A percentile compares a stretch with the other conserved stretches of the same genome.
phyloP scores from a whole-genome alignment of 805 yeast genomes.

The Wickerhamomyces strasburgensis region DNA sequence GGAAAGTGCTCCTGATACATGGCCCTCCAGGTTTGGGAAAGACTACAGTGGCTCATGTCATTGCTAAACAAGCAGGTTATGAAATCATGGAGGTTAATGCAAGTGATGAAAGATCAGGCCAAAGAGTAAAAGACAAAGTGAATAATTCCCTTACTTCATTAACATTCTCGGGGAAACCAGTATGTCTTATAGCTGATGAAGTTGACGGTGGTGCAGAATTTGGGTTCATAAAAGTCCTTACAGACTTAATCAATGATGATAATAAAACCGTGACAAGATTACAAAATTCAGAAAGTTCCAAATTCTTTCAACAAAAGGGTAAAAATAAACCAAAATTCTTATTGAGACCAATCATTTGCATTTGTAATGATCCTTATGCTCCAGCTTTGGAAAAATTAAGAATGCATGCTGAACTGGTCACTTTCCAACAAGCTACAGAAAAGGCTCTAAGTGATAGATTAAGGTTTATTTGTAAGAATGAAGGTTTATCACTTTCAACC shows the following conservation, averaged over 20 bases:
- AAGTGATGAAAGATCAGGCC: constrained; percentile 67
- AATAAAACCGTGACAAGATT: constrained; percentile 40
- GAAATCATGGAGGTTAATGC: constrained; percentile 83
- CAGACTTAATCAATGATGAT: constrained; percentile 60
- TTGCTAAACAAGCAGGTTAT: constrained; percentile 79
- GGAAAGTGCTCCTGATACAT: constrained; percentile 65
- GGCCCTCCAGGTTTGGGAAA: constrained; percentile 97
- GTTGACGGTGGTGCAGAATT: constrained; percentile 74
- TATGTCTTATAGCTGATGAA: constrained; percentile 84
- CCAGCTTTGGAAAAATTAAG: constrained; percentile 70
- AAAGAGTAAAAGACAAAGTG: constrained; percentile 48
- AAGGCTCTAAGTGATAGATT: constrained; percentile 42
- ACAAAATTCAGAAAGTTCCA: constrained; percentile 22
- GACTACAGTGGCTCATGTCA: constrained; percentile 80
- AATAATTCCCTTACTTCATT: constrained; percentile 59
- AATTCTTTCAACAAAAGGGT: constrained; percentile 23
- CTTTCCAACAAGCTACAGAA: constrained; percentile 55
- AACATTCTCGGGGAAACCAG: constrained; percentile 66
- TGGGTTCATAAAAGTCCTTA: constrained; percentile 52
- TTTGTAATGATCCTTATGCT: constrained; percentile 84
- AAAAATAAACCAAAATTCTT: constrained; percentile 40
- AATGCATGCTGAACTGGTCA: constrained; percentile 65
- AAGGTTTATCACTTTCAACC: constrained; percentile 43
- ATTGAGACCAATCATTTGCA: constrained; percentile 81
- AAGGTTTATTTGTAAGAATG: constrained; percentile 49